Percentiles rank a stretch among this genome's conserved stretches.
phyloP scores from a whole-genome alignment of 495 filamentous ascomycete species.

The Aspergillus panamensis region DNA sequence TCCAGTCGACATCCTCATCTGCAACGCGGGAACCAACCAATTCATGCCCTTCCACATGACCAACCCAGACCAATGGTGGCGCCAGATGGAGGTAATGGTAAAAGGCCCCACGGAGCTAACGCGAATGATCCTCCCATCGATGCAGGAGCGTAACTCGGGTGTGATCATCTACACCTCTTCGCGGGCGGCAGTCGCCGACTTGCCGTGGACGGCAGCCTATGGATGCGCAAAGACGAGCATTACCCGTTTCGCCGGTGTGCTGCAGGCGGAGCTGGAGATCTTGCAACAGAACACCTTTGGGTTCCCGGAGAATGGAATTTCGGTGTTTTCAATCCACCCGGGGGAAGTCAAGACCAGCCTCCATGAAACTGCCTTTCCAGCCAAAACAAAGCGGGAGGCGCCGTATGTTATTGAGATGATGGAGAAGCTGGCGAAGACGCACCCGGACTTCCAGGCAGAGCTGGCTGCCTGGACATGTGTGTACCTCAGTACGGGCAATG shows the following conservation, averaged over 20 bases:
- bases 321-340: background rate
- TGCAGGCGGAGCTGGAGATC: background rate
- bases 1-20: background rate
- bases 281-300: background rate
- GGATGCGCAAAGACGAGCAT: background rate
- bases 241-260: background rate
- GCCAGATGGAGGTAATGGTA: background rate
- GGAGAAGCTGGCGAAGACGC: background rate
- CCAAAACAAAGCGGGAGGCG: background rate
- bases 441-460: background rate
- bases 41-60: slow-evolving; percentile 2
- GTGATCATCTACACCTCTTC: background rate
- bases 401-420: slow-evolving; percentile 1
- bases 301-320: background rate
- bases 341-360: background rate
- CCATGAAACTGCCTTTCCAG: background rate
- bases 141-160: background rate
- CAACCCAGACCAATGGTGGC: background rate
- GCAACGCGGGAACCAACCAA: background rate
- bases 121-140: background rate
- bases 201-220: background rate
- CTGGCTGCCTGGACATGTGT: background rate
- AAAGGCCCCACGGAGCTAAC: background rate
- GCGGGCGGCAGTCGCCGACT: background rate
- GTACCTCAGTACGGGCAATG: background rate